A percentile compares a stretch with the other conserved stretches of the same genome.
Evolutionary conservation across 2,329 filamentous ascomycete genomes (phyloP).

Genomic region (Septoria petroselini): DNA sequence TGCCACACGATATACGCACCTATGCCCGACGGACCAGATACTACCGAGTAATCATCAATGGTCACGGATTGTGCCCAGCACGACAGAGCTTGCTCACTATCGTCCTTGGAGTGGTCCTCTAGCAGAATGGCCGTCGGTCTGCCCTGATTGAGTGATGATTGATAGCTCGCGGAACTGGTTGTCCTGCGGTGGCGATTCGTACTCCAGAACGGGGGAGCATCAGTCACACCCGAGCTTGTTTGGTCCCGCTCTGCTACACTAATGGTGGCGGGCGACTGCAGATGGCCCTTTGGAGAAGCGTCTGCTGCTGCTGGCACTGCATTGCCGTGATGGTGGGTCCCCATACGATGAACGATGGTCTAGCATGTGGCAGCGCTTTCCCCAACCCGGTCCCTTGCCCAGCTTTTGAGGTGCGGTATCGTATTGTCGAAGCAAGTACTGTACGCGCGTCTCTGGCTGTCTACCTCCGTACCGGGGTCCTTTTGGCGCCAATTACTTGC

Average conservation of each 20-base stretch:
- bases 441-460: conserved; percentile 14
- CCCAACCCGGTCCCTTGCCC: not conserved
- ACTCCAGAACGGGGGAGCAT: conserved; percentile 49
- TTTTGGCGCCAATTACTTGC: conserved; percentile 16
- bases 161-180: conserved; percentile 38
- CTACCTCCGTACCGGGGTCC: conserved; percentile 6
- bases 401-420: conserved; percentile 6
- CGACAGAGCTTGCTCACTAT: conserved; percentile 54
- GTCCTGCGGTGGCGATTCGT: conserved; percentile 39
- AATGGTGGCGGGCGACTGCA: conserved; percentile 17
- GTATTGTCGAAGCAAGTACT: not conserved
- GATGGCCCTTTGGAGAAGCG: conserved; percentile 11
- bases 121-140: conserved; percentile 52
- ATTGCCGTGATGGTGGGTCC: conserved; percentile 15
- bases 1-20: conserved; percentile 98
- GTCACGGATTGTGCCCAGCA: conserved; percentile 62
- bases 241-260: conserved; percentile 14
- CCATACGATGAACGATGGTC: conserved; percentile 17
- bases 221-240: conserved; percentile 20
- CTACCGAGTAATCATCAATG: conserved; percentile 61
- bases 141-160: conserved; percentile 37
- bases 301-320: conserved; percentile 12
- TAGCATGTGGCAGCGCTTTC: conserved; percentile 7
- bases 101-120: conserved; percentile 62
- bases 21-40: conserved; percentile 57